These are phyloP conservation scores for Cylindrotheca fusiformis DNA, from an alignment of 108 stramenopile species.

Conservation along the genomic window DNA sequence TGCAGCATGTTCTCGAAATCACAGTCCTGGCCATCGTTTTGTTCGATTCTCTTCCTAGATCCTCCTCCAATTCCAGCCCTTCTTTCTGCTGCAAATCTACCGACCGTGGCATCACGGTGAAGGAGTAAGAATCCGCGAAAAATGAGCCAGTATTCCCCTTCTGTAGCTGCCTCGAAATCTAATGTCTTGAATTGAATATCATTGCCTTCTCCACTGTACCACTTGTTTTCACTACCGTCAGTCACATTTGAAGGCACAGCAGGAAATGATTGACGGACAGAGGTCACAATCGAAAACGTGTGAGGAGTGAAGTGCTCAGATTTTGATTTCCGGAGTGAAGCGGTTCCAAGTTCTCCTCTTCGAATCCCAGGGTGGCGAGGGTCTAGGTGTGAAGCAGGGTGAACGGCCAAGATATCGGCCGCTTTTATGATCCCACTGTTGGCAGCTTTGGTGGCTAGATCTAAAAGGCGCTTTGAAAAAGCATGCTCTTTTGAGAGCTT, in stretches of 20 bases:
- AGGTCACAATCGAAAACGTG: constrained; percentile 72
- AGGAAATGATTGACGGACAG: constrained; percentile 24
- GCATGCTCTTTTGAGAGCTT: constrained; percentile 44
- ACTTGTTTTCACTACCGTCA: constrained; percentile 37
- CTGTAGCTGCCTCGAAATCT: constrained; percentile 86
- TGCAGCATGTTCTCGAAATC: constrained; percentile 34
- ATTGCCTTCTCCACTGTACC: constrained; percentile 66
- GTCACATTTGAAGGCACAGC: not conserved
- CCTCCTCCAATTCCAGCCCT: constrained; percentile 73
- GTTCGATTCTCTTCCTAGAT: constrained; percentile 17
- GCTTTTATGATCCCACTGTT: constrained; percentile 54
- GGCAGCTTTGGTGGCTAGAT: constrained; percentile 40
- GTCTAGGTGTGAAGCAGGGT: constrained; percentile 75
- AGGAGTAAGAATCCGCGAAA: constrained; percentile 83
- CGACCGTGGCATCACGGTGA: constrained; percentile 76
- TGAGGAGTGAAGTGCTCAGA: constrained; percentile 48
- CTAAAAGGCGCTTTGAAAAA: constrained; percentile 30
- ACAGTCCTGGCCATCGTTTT: constrained; percentile 8
- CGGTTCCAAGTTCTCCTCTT: constrained; percentile 61
- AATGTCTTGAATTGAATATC: constrained; percentile 54
- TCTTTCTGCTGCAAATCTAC: constrained; percentile 73
- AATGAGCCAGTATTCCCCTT: constrained; percentile 89
- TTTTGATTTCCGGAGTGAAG: constrained; percentile 63
- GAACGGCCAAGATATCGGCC: constrained; percentile 76
- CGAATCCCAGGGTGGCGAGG: constrained; percentile 44